Conservation (phyloP, 208 protist genomes). For the Sergeia podlipaevii region DNA sequence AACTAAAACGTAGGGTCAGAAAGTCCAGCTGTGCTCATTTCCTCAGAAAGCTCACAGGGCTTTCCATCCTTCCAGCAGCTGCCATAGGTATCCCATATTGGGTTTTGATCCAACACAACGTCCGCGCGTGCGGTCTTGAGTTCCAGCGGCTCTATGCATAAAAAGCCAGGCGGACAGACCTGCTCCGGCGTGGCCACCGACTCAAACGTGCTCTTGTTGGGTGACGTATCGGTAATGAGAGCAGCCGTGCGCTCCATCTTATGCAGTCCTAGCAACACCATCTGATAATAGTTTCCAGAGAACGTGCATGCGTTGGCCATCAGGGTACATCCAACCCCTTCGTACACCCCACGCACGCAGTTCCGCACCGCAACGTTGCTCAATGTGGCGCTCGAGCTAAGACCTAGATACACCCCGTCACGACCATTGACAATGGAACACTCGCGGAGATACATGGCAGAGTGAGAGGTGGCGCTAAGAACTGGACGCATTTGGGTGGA, state of each 20-base stretch:
- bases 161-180: conserved; percentile 14
- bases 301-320: conserved; percentile 24
- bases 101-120: conserved; percentile 50
- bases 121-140: conserved; percentile 31
- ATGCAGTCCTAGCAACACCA: conserved; percentile 42
- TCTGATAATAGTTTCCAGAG: conserved; percentile 48
- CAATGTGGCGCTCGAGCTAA: conserved; percentile 35
- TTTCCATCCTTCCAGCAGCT: conserved; percentile 33
- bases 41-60: conserved; percentile 20
- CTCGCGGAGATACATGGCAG: conserved; percentile 23
- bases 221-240: background rate
- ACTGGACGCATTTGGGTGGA: conserved; percentile 16
- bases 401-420: conserved; percentile 57
- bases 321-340: conserved; percentile 48
- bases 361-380: conserved; percentile 24
- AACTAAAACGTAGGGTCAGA: conserved; percentile 31
- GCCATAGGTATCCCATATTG: conserved; percentile 54
- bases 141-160: conserved; percentile 9
- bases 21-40: conserved; percentile 35
- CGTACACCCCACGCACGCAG: conserved; percentile 60
- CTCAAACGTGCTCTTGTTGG: conserved; percentile 1
- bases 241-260: conserved; percentile 11
- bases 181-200: background rate
- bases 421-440: conserved; percentile 52
- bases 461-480: conserved; percentile 33